These are phyloP conservation scores for Borealophlyctis nickersoniae DNA, from an alignment of 192 early-diverging fungal species.

Conservation along the genomic window DNA sequence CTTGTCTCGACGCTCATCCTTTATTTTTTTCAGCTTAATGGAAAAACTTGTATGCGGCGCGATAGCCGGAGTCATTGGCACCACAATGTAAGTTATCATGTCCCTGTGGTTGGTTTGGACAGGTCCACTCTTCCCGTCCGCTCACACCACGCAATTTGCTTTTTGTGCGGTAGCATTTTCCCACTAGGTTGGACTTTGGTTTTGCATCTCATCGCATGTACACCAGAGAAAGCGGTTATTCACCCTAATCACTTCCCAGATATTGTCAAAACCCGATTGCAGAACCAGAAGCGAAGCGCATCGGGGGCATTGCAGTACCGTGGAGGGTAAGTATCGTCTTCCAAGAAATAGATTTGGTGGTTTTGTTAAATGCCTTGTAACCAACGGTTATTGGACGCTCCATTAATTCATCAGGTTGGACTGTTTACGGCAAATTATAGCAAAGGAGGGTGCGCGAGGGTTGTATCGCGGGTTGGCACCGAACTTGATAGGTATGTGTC, in stretches of 20 bases:
- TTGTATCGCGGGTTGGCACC: constrained; percentile 49
- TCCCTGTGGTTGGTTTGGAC: no score
- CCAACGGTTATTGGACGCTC: background rate
- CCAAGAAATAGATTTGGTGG: no score
- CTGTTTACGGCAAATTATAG: constrained; percentile 39
- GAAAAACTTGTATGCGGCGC: constrained; percentile 21
- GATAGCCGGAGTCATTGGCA: constrained; percentile 30
- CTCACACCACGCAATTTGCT: no score
- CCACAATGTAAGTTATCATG: constrained; percentile 9
- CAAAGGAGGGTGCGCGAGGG: constrained; percentile 40
- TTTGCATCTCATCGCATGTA: background rate
- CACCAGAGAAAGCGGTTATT: background rate
- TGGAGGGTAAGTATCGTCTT: constrained; percentile 32
- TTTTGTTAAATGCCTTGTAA: no score
- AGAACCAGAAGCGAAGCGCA: constrained; percentile 52
- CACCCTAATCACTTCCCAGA: constrained; percentile 26
- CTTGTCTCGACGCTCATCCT: no score
- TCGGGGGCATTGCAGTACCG: constrained; percentile 54
- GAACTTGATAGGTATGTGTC: constrained; percentile 28
- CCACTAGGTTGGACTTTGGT: constrained; percentile 11
- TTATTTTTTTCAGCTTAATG: background rate
- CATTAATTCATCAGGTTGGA: constrained; percentile 20
- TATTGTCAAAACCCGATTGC: constrained; percentile 71
- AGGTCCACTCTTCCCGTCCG: no score
- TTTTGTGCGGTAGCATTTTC: constrained; percentile 8